A percentile compares a stretch with the other conserved stretches of the same genome.
These are phyloP conservation scores for Cicer cuneatum DNA, from an alignment of 306 rosid genomes.

Conservation along the genomic window DNA sequence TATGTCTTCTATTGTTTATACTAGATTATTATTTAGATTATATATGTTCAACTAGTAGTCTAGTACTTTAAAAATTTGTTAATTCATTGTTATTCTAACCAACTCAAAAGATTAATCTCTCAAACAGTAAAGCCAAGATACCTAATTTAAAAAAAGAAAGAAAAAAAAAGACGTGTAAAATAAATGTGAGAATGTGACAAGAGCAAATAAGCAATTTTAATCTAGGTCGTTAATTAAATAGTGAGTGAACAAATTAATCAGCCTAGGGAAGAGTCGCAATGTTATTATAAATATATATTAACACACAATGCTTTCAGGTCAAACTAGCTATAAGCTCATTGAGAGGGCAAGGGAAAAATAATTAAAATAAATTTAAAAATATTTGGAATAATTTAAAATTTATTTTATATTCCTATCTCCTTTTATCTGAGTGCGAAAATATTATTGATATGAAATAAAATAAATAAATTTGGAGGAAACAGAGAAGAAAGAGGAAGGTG, in stretches of 20 bases:
- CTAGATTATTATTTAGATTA: too few species aligned
- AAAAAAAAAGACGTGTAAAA: too few species aligned
- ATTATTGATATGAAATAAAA: neutral
- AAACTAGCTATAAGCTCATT: constrained; percentile 29
- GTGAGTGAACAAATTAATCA: constrained; percentile 28
- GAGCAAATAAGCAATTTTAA: constrained; percentile 21
- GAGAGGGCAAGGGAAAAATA: neutral
- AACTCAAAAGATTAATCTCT: too few species aligned
- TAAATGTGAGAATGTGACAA: constrained; percentile 34
- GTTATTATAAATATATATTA: neutral
- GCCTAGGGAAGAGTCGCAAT: constrained; percentile 22
- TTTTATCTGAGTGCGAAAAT: neutral
- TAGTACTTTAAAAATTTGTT: too few species aligned
- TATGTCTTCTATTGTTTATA: neutral
- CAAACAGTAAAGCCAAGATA: too few species aligned
- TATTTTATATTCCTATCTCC: neutral
- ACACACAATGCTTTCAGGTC: constrained; percentile 37
- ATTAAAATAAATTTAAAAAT: neutral
- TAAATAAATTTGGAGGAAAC: constrained; percentile 29
- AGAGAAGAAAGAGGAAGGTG: neutral
- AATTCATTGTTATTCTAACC: too few species aligned
- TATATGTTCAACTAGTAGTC: too few species aligned
- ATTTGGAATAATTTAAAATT: constrained; percentile 24
- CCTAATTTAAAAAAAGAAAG: too few species aligned
- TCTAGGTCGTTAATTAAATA: constrained; percentile 7